These are phyloP conservation scores for Setomelanomma holmii DNA, from an alignment of 2,329 filamentous ascomycete species.

Conservation along the genomic window DNA sequence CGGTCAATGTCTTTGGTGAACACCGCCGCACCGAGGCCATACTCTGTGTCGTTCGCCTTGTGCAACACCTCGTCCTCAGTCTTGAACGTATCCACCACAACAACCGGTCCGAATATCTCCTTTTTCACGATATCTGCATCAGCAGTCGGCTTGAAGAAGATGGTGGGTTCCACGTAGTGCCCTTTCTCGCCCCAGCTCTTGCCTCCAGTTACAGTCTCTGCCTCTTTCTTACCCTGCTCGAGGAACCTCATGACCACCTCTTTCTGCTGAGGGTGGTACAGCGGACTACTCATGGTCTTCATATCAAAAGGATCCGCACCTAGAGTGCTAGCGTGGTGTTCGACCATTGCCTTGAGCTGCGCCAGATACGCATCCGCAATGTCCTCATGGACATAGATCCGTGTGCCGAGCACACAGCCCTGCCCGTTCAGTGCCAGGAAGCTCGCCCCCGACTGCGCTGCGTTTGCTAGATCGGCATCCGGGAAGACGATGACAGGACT, in stretches of 20 bases:
- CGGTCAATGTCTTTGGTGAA: slow-evolving; percentile 4
- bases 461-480: slow-evolving; percentile 49
- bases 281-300: not conserved
- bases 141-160: slow-evolving; percentile 27
- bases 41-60: slow-evolving; percentile 4
- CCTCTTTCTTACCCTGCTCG: not conserved
- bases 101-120: slow-evolving; percentile 36
- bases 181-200: not conserved
- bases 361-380: not conserved
- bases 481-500: slow-evolving; percentile 52
- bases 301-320: not conserved
- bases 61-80: slow-evolving; percentile 13
- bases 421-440: not conserved
- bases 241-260: not conserved
- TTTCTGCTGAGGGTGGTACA: not conserved
- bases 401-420: not conserved
- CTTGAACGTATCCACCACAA: slow-evolving; percentile 24
- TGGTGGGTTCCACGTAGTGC: slow-evolving; percentile 24
- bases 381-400: not conserved
- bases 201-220: not conserved
- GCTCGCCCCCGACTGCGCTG: slow-evolving; percentile 8
- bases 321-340: not conserved
- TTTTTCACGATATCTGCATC: slow-evolving; percentile 8
- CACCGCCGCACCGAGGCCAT: slow-evolving; percentile 1
- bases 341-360: not conserved